Evolutionary conservation across 345 rosid species (phyloP), one percentile per base, ranked within the genome.

Genomic region (Sisymbrium altissimum): DNA sequence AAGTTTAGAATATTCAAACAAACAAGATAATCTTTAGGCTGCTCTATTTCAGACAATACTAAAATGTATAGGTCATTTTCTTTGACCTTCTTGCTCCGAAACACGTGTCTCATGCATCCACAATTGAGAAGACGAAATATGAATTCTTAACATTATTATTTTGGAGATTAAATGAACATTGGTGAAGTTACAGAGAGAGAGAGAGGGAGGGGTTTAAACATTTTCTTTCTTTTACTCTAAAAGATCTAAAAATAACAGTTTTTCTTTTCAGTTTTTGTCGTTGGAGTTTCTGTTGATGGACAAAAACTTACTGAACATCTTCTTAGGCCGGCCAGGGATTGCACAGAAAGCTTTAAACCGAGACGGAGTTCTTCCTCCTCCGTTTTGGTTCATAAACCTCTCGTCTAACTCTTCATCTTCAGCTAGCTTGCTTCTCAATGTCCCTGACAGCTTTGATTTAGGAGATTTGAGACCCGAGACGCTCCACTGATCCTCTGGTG

Each of bases 401-500:
- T 80, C 97, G 1, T 88, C 94, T 71, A 86, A 32, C 59, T 84
- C 87, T 53, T 86, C 88, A 35, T 90, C 97, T 81, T 90, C 97
- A 0, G 88, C 96, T 13, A 95, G 68, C 72, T 95, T 95, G 92
- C 90, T 92, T 79, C 85, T 81, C 67, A 92, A 56, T 54, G 99
- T 90, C 68, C 68, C 76, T 9, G 97, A 82, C 59, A 82, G 56
- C 81, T 81, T 88, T 8, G 96, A 80, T 71, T 82, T 88, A 0
- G 93, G 96, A 0, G 97, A 87, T 67, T 83, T 92, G n/a, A 92
- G 86, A 50, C 93, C 97, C 17, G 97, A 90, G 38, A 90, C 88
- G 74, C 99, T 95, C 97, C 99, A 95, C 50, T 85, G 97, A 62
- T 92, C 99, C 0, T 90, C 97, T 1, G 84, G 85, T 62, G 62